Conservation (phyloP, 2,329 filamentous ascomycete species). For the Ambrosiella xylebori region DNA sequence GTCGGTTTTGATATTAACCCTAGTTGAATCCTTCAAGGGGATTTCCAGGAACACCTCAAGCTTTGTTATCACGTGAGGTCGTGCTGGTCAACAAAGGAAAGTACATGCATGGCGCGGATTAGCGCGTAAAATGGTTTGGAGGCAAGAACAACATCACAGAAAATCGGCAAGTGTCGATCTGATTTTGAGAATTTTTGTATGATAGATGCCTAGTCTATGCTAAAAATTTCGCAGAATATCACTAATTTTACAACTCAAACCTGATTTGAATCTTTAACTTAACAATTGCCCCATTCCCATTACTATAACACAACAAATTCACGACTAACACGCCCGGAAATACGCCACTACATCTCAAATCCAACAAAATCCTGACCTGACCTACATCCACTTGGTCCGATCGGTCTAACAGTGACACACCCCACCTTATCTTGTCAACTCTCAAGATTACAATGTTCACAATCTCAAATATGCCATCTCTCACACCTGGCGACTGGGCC, state of each 20-base stretch:
- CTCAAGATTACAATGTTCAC: slow-evolving; percentile 23
- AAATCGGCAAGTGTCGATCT: background rate
- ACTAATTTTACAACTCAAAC: too few species aligned
- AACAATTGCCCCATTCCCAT: background rate
- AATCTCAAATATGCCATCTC: slow-evolving; percentile 26
- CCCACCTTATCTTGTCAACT: background rate
- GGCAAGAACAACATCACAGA: background rate
- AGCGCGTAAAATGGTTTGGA: background rate
- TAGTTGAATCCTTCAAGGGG: background rate
- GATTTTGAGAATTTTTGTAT: background rate
- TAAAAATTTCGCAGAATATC: too few species aligned
- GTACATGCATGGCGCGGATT: background rate
- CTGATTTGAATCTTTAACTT: background rate
- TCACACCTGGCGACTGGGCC: slow-evolving; percentile 26
- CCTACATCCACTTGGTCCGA: background rate
- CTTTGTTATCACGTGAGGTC: background rate
- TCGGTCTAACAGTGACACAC: background rate
- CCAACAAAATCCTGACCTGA: background rate
- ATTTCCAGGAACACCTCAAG: background rate
- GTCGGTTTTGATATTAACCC: background rate
- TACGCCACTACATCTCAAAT: too few species aligned
- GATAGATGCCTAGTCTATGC: too few species aligned
- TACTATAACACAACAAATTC: background rate
- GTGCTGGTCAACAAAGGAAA: background rate
- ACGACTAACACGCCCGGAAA: too few species aligned